Percentiles rank a stretch among this genome's conserved stretches.
These are phyloP conservation scores for Ogataea saltuana DNA, from an alignment of 805 yeast genomes.

Conservation along the genomic window DNA sequence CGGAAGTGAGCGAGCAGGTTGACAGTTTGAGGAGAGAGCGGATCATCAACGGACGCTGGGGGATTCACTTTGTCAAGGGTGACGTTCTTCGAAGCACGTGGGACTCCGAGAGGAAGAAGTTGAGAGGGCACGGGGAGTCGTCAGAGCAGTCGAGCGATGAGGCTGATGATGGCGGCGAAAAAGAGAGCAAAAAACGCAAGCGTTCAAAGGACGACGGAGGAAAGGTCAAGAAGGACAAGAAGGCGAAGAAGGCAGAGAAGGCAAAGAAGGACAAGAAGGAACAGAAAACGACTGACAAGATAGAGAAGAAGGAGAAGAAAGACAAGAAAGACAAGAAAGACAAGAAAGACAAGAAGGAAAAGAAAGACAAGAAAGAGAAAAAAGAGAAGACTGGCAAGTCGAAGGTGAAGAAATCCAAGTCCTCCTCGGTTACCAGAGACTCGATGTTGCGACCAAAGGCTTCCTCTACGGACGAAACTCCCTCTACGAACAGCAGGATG, in stretches of 20 bases:
- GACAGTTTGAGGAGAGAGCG: constrained; percentile 68
- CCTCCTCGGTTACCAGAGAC: constrained; percentile 37
- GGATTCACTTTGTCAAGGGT: constrained; percentile 83
- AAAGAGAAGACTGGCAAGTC: constrained; percentile 17
- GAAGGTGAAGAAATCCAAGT: constrained; percentile 31
- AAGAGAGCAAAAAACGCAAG: constrained; percentile 19
- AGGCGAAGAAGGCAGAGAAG: constrained; percentile 31
- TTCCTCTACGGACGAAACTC: constrained; percentile 18
- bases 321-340: constrained; percentile 32
- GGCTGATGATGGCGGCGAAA: constrained; percentile 17
- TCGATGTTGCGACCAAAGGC: constrained; percentile 44
- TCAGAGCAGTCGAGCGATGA: constrained; percentile 26
- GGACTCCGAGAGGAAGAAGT: constrained; percentile 55
- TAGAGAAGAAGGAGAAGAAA: constrained; percentile 30
- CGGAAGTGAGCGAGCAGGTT: constrained; percentile 59
- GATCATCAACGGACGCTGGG: constrained; percentile 83
- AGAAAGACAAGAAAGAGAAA: constrained; percentile 22
- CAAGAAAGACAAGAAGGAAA: constrained; percentile 29
- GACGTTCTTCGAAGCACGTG: constrained; percentile 82
- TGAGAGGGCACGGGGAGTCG: constrained; percentile 26
- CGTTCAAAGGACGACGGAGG: constrained; percentile 33
- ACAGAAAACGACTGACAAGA: constrained; percentile 28
- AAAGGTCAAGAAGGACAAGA: constrained; percentile 31
- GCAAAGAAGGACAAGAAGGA: constrained; percentile 27
- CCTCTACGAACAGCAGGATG: constrained; percentile 51